These are phyloP conservation scores for Emericellopsis cladophorae DNA, from an alignment of 2,329 filamentous ascomycete genomes.

Conservation along the genomic window DNA sequence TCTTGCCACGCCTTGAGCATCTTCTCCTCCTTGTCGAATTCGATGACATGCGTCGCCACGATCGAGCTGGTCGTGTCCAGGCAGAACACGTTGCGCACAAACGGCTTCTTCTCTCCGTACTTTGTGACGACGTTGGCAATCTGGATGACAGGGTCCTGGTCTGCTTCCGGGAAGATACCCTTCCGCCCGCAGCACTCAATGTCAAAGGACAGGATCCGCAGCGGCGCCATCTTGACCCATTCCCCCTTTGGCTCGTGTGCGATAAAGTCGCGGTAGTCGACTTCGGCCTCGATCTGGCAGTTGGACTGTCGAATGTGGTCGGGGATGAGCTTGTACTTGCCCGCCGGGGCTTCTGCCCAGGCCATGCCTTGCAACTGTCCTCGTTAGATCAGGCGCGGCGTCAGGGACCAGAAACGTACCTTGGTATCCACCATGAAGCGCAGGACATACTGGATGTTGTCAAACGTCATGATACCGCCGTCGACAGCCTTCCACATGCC, in stretches of 20 bases:
- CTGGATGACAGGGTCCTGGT: conserved; percentile 89
- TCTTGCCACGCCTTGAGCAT: conserved; percentile 91
- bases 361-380: conserved; percentile 79
- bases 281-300: conserved; percentile 87
- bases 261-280: conserved; percentile 72
- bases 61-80: conserved; percentile 86
- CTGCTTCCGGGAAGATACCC: conserved; percentile 89
- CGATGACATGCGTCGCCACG: conserved; percentile 84
- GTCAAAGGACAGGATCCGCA: conserved; percentile 90
- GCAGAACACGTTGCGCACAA: conserved; percentile 93
- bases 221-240: conserved; percentile 95
- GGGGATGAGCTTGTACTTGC: conserved; percentile 59
- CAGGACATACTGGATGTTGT: conserved; percentile 89
- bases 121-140: conserved; percentile 93
- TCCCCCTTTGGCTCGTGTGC: conserved; percentile 83
- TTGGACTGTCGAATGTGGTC: conserved; percentile 65
- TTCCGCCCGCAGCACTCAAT: conserved; percentile 98
- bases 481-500: conserved; percentile 66
- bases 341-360: conserved; percentile 78
- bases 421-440: conserved; percentile 97
- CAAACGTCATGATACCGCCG: conserved; percentile 75
- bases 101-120: conserved; percentile 92
- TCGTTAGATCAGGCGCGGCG: conserved; percentile 6
- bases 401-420: conserved; percentile 25
- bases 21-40: conserved; percentile 68